Percentiles rank a stretch among this genome's conserved stretches.
phyloP scores from a whole-genome alignment of 805 yeast genomes.

The Cyberlindnera xylosilytica region DNA sequence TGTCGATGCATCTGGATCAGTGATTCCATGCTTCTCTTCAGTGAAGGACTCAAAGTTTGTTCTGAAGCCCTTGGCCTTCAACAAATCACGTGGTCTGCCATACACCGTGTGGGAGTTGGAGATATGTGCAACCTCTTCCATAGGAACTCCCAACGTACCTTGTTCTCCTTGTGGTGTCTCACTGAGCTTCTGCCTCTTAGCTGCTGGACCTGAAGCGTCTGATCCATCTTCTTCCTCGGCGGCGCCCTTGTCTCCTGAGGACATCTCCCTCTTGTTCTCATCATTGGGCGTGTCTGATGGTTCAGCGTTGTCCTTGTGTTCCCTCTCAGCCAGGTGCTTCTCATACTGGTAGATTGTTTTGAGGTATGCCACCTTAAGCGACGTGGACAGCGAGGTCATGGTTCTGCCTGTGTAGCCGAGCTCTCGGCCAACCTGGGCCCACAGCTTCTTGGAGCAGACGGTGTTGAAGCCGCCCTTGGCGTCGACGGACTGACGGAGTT shows the following conservation, averaged over 20 bases:
- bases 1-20: slow-evolving; percentile 32
- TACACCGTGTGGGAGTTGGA: slow-evolving; percentile 44
- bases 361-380: slow-evolving; percentile 58
- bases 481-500: slow-evolving; percentile 54
- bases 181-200: background rate
- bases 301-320: background rate
- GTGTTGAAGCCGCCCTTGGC: slow-evolving; percentile 63
- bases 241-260: background rate
- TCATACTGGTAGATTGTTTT: slow-evolving; percentile 37
- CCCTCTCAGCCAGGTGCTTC: slow-evolving; percentile 5
- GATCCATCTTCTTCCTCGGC: background rate
- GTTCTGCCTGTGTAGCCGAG: slow-evolving; percentile 71
- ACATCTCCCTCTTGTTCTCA: slow-evolving; percentile 13
- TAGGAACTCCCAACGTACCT: too few species aligned
- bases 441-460: slow-evolving; percentile 62
- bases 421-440: slow-evolving; percentile 85
- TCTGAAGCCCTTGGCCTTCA: slow-evolving; percentile 49
- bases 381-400: slow-evolving; percentile 67
- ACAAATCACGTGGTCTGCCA: slow-evolving; percentile 42
- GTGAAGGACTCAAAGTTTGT: slow-evolving; percentile 48
- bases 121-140: slow-evolving; percentile 34
- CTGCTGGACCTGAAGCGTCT: background rate
- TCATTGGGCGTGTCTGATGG: slow-evolving; percentile 13
- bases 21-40: slow-evolving; percentile 39
- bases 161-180: too few species aligned